Evolutionary conservation across 2,329 filamentous ascomycete genomes (phyloP).

Genomic region (Cercospora nicotianae): DNA sequence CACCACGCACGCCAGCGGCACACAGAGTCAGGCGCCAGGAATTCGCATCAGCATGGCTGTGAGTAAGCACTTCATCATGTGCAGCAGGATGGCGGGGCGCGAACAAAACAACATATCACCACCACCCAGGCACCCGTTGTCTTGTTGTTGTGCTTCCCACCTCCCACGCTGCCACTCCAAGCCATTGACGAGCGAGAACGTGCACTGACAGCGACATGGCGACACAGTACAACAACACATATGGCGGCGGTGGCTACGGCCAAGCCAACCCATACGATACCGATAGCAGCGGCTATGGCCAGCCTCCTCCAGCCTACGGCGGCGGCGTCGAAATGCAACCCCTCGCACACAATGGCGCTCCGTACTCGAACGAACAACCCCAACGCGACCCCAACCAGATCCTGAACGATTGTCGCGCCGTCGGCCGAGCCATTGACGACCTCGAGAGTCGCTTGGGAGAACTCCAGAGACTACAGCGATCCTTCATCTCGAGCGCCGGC

Average conservation of each 20-base stretch:
- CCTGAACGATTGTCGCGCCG: conserved; percentile 79
- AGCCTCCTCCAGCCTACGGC: conserved; percentile 36
- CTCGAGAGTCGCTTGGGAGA: conserved; percentile 72
- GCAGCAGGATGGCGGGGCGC: not conserved
- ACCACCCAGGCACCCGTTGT: not conserved
- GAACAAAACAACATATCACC: not conserved
- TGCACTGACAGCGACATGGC: conserved; percentile 16
- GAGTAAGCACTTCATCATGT: conserved; percentile 12
- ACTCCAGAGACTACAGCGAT: conserved; percentile 69
- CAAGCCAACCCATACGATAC: conserved; percentile 57
- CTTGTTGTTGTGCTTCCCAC: not conserved
- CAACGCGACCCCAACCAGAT: conserved; percentile 68
- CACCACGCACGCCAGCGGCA: not conserved
- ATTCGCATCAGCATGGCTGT: conserved; percentile 20
- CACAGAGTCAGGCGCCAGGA: conserved; percentile 18
- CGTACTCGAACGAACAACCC: conserved; percentile 32
- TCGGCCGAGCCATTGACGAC: conserved; percentile 73
- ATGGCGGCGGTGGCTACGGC: conserved; percentile 49
- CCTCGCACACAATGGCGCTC: conserved; percentile 42
- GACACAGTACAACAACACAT: conserved; percentile 31
- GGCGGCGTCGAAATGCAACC: conserved; percentile 67
- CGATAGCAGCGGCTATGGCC: conserved; percentile 32
- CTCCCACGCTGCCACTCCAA: not conserved
- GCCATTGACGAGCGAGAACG: conserved; percentile 8
- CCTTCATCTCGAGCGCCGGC: conserved; percentile 68